These are phyloP conservation scores for Dothideomycetidae sp. DNA, from an alignment of 2,329 filamentous ascomycete genomes.

Conservation along the genomic window DNA sequence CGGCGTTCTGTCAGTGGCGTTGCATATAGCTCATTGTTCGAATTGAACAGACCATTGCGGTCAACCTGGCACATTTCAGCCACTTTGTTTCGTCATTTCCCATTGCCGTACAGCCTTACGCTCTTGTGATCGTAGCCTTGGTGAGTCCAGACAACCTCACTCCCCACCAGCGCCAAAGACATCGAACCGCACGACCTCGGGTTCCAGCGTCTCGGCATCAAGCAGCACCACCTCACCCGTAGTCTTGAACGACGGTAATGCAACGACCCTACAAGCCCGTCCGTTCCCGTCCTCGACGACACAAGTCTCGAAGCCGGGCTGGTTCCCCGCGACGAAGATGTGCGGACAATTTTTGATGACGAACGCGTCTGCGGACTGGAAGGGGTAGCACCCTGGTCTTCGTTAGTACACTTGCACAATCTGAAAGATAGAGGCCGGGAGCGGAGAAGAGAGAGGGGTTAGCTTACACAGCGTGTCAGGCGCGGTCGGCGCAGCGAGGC, in stretches of 20 bases:
- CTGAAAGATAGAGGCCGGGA: neutral
- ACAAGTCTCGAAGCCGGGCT: slow-evolving; percentile 49
- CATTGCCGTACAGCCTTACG: too few species aligned
- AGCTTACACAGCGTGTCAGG: slow-evolving; percentile 84
- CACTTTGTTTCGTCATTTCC: too few species aligned
- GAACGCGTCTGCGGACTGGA: slow-evolving; percentile 85
- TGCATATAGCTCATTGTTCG: too few species aligned
- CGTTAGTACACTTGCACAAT: slow-evolving; percentile 8
- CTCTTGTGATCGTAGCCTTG: too few species aligned
- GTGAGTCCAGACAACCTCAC: too few species aligned
- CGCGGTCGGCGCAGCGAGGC: slow-evolving; percentile 80
- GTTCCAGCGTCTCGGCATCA: slow-evolving; percentile 72
- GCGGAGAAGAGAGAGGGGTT: neutral
- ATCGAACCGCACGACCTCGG: slow-evolving; percentile 51
- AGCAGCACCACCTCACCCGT: slow-evolving; percentile 70
- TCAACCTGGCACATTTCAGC: too few species aligned
- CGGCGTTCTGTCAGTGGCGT: too few species aligned
- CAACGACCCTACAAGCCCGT: slow-evolving; percentile 62
- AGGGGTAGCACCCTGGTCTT: slow-evolving; percentile 73
- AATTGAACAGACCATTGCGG: too few species aligned
- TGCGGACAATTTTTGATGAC: slow-evolving; percentile 77
- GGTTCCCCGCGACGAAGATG: slow-evolving; percentile 59
- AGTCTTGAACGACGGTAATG: slow-evolving; percentile 66
- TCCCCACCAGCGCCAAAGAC: too few species aligned
- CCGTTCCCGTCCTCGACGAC: slow-evolving; percentile 39